phyloP scores from a whole-genome alignment of 129 eudicot genomes.

The Rutidosis leptorrhynchoides region DNA sequence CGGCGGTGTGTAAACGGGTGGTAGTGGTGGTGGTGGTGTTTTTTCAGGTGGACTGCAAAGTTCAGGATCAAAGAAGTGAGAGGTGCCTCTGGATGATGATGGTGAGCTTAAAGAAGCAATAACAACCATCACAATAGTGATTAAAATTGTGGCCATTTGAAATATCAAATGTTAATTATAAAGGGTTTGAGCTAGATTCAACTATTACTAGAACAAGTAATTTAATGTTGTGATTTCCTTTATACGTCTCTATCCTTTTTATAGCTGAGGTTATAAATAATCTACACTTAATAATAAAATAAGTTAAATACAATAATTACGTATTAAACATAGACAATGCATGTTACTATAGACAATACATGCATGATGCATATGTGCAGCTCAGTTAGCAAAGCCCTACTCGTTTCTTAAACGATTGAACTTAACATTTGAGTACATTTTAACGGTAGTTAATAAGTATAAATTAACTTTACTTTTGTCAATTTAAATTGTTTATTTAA shows the following conservation, averaged over 20 bases:
- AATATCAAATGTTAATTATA: too few species aligned
- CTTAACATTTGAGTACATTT: background rate
- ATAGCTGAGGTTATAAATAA: slow-evolving; percentile 3
- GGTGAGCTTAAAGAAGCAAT: slow-evolving; percentile 33
- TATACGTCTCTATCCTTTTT: slow-evolving; percentile 25
- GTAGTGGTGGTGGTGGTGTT: background rate
- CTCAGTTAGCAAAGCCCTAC: background rate
- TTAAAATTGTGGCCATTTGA: slow-evolving; percentile 31
- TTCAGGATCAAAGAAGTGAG: slow-evolving; percentile 19
- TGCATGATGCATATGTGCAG: too few species aligned
- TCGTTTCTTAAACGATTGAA: background rate
- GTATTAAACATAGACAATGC: background rate
- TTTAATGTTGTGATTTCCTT: slow-evolving; percentile 4
- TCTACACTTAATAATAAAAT: background rate
- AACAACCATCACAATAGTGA: slow-evolving; percentile 37
- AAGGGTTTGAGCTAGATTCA: slow-evolving; percentile 8
- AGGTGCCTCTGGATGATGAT: slow-evolving; percentile 17
- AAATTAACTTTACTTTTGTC: background rate
- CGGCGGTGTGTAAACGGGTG: background rate
- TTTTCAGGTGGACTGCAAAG: slow-evolving; percentile 13
- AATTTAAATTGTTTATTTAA: background rate
- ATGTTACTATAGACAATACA: slow-evolving; percentile 15
- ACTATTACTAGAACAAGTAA: slow-evolving; percentile 7
- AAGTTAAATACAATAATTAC: background rate
- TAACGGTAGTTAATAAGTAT: background rate